Conservation (phyloP, 2,329 filamentous ascomycete species). For the Geosmithia morbida region DNA sequence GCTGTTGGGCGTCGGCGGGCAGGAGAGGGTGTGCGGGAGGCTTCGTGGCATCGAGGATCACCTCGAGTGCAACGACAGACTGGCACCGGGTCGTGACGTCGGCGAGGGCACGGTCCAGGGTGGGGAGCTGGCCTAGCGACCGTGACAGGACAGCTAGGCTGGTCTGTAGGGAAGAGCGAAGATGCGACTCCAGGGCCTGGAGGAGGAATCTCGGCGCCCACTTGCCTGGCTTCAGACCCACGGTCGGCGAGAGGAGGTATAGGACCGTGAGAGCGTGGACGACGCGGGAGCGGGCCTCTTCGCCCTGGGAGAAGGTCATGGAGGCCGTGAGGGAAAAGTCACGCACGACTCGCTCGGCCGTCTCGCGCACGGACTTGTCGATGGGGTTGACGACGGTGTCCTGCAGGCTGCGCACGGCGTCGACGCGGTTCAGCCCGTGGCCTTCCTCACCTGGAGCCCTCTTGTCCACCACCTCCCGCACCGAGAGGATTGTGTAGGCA, state of each 20-base stretch:
- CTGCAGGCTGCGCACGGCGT: slow-evolving; percentile 56
- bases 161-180: slow-evolving; percentile 67
- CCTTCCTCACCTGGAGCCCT: slow-evolving; percentile 61
- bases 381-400: slow-evolving; percentile 55
- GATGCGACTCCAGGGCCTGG: slow-evolving; percentile 63
- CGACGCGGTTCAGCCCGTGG: slow-evolving; percentile 58
- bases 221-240: slow-evolving; percentile 32
- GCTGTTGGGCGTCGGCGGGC: slow-evolving; percentile 12
- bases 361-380: slow-evolving; percentile 58
- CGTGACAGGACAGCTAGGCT: slow-evolving; percentile 62
- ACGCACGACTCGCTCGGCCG: slow-evolving; percentile 64
- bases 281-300: slow-evolving; percentile 62
- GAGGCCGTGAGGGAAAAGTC: slow-evolving; percentile 59
- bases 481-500: slow-evolving; percentile 60
- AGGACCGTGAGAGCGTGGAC: slow-evolving; percentile 63
- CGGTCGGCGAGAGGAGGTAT: slow-evolving; percentile 64
- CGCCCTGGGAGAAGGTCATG: slow-evolving; percentile 47
- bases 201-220: slow-evolving; percentile 60
- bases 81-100: slow-evolving; percentile 79
- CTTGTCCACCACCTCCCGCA: slow-evolving; percentile 58
- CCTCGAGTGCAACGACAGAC: slow-evolving; percentile 78
- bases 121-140: slow-evolving; percentile 66
- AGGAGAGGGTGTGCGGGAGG: slow-evolving; percentile 57
- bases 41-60: slow-evolving; percentile 55
- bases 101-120: slow-evolving; percentile 63